Base-by-base conservation (phyloP, 2,329 filamentous ascomycete genomes). In the Aspergillus tamarii region DNA sequence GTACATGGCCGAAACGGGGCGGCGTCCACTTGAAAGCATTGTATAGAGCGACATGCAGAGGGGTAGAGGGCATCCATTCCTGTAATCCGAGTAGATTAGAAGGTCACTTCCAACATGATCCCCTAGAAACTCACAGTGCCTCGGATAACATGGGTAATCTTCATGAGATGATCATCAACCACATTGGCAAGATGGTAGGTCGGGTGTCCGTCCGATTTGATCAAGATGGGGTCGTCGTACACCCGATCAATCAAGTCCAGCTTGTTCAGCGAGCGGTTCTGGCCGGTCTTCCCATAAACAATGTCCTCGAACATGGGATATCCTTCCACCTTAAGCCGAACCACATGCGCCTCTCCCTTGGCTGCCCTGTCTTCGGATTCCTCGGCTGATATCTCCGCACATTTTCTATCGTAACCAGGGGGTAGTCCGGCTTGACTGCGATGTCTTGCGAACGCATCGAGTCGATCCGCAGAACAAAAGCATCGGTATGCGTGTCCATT, bases 151-250 rank as follows among this genome's bases (percentile, higher is more conserved):
- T 98, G 94, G 0, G 94, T 97, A 69, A 99, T 96, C 64, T 92
- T 82, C 95, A 99, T 99, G 64, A 91, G 83, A 76, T 97, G 92
- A 73, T 99, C 95, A 74, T 99, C 95, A 5, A 99, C 90, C 10
- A 99, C 94, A 73, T 98, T 99, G 5, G 95, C 95, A 65, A 99
- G 89, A 77, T 99, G 95, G 74, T 99, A 99, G 0, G 96, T 99
- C 0, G 95, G 95, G 67, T 91, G 91, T 0, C 93, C 94, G 75
- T 99, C 95, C 0, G 89, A 90, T 78, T 99, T 99, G 64, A 97
- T 82, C 46, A 99, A 83, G 65, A 99, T 91, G 23, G 93, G 94
- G 73, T 98, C 94, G 69, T 95, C 92, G 67, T 84, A 89, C 28
- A 85, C 83, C 41, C 78, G 79, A 60, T 84, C 81, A 63, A 78